Conservation (phyloP, 768 basidiomycete species). For the Pilatotrama ljubarskyi region DNA sequence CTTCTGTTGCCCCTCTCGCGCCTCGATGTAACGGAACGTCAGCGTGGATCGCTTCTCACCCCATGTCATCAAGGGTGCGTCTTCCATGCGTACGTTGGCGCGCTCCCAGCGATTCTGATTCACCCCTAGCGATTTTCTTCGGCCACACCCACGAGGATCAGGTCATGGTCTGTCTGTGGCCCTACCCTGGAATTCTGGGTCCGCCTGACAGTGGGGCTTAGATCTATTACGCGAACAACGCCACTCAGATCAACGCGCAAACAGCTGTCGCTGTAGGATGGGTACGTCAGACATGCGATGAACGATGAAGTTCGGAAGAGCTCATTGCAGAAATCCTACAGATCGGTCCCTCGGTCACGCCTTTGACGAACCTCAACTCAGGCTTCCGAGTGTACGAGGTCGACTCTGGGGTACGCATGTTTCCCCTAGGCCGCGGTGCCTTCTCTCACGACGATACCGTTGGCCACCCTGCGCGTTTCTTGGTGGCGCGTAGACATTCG, state of each 20-base stretch:
- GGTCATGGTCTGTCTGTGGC: slow-evolving; percentile 46
- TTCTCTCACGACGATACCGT: background rate
- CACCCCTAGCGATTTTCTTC: slow-evolving; percentile 61
- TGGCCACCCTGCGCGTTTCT: background rate
- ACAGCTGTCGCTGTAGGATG: slow-evolving; percentile 58
- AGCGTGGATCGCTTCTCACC: slow-evolving; percentile 79
- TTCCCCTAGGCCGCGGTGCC: background rate
- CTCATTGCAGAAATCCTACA: slow-evolving; percentile 26
- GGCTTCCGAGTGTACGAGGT: slow-evolving; percentile 77
- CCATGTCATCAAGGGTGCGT: slow-evolving; percentile 73
- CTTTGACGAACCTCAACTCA: slow-evolving; percentile 68
- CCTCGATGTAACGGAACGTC: background rate
- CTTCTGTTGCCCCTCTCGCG: background rate
- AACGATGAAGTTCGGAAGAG: background rate
- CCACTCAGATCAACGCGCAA: slow-evolving; percentile 52
- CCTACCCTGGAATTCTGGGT: background rate
- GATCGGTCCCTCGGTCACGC: slow-evolving; percentile 72
- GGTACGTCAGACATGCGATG: slow-evolving; percentile 36
- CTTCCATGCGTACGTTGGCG: background rate
- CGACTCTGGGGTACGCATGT: slow-evolving; percentile 58
- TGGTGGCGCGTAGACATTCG: slow-evolving; percentile 60
- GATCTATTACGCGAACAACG: slow-evolving; percentile 78
- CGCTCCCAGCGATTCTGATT: background rate
- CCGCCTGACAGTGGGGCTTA: slow-evolving; percentile 25
- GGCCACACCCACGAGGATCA: slow-evolving; percentile 80